Conservation (phyloP, 2,329 filamentous ascomycete genomes). For the Ilyonectria destructans region DNA sequence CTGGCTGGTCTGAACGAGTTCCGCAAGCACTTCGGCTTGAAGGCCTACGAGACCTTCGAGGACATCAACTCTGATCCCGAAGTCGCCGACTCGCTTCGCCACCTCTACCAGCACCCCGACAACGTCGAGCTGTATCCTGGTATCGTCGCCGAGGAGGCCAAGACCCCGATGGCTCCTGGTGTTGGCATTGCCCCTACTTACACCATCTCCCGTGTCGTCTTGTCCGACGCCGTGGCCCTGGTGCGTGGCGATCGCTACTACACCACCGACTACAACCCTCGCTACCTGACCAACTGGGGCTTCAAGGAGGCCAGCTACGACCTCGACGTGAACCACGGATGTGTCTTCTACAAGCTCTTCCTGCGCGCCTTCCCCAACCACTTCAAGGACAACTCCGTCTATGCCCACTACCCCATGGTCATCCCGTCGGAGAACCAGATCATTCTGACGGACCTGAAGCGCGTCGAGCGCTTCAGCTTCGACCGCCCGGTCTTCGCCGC, state of each 20-base stretch:
- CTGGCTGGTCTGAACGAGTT: conserved; percentile 88
- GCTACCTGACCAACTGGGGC: conserved; percentile 87
- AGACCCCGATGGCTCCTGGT: conserved; percentile 81
- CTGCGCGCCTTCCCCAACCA: conserved; percentile 85
- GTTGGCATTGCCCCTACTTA: conserved; percentile 84
- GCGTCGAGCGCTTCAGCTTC: conserved; percentile 80
- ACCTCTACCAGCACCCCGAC: conserved; percentile 85
- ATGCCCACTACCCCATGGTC: conserved; percentile 83
- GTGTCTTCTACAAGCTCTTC: conserved; percentile 89
- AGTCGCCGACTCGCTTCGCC: conserved; percentile 75
- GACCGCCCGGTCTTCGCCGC: conserved; percentile 70
- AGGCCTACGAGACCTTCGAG: conserved; percentile 83
- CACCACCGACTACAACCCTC: conserved; percentile 82
- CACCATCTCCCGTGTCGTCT: conserved; percentile 82
- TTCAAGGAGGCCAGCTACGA: conserved; percentile 84
- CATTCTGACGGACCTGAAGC: conserved; percentile 78
- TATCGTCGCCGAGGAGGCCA: conserved; percentile 82
- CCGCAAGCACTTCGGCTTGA: conserved; percentile 84
- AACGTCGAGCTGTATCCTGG: conserved; percentile 87
- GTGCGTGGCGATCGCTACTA: conserved; percentile 86
- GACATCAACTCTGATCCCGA: conserved; percentile 86
- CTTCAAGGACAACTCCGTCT: conserved; percentile 84
- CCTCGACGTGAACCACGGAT: conserved; percentile 82
- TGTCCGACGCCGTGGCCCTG: conserved; percentile 85
- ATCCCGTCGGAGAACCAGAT: conserved; percentile 81